phyloP scores from a whole-genome alignment of 2,329 filamentous ascomycete species.

The Orbilia javanica region DNA sequence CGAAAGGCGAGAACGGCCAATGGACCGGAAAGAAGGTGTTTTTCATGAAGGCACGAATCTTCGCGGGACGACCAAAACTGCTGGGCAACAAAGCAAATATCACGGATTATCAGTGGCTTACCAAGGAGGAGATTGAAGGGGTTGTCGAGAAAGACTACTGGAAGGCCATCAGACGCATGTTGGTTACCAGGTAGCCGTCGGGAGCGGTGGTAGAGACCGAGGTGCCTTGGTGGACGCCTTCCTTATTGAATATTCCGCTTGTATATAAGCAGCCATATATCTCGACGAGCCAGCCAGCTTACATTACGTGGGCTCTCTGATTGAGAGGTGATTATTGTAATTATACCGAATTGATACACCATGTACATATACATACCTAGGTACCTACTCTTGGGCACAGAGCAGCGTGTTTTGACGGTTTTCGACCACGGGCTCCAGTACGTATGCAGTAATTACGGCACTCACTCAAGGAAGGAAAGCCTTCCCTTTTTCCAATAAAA shows the following conservation, averaged over 20 bases:
- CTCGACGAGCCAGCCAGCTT: constrained; percentile 10
- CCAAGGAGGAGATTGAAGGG: constrained; percentile 84
- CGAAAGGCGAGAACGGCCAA: constrained; percentile 61
- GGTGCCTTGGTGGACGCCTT: constrained; percentile 20
- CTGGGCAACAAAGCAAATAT: constrained; percentile 78
- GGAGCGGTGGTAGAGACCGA: not conserved
- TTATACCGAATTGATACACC: constrained; percentile 33
- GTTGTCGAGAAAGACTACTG: constrained; percentile 78
- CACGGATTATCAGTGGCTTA: constrained; percentile 90
- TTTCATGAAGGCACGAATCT: constrained; percentile 95
- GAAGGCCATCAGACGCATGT: constrained; percentile 81
- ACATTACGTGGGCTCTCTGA: constrained; percentile 21
- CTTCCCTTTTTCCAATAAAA: constrained; percentile 12
- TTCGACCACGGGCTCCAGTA: too few species aligned
- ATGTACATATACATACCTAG: constrained; percentile 2
- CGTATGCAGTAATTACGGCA: not conserved
- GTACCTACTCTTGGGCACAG: too few species aligned
- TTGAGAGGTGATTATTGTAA: constrained; percentile 26
- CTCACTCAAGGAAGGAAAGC: constrained; percentile 12
- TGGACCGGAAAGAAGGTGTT: constrained; percentile 83
- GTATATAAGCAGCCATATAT: constrained; percentile 18
- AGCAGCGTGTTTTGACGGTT: not conserved
- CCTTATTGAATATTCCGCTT: constrained; percentile 18
- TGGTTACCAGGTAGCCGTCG: constrained; percentile 67
- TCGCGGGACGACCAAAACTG: constrained; percentile 93